phyloP scores from a whole-genome alignment of 2,329 filamentous ascomycete genomes.

The Aspergillus sp. region DNA sequence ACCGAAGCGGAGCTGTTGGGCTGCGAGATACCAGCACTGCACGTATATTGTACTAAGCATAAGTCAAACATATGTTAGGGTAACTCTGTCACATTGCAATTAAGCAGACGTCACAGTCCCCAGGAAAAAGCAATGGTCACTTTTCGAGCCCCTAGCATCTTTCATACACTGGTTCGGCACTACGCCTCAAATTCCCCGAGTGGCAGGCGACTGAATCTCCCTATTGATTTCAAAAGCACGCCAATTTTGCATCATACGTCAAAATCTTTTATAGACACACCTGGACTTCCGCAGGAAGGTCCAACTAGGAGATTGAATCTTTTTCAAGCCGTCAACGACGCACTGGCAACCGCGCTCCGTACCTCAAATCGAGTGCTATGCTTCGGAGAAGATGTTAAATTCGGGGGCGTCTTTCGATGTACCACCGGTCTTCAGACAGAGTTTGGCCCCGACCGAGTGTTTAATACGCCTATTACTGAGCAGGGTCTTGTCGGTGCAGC shows the following conservation, averaged over 20 bases:
- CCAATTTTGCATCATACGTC: not conserved
- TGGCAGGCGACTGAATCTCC: not conserved
- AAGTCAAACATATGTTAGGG: not conserved
- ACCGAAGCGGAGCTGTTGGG: not conserved
- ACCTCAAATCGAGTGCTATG: too few species aligned
- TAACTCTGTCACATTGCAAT: not conserved
- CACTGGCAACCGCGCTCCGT: too few species aligned
- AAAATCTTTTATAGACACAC: not conserved
- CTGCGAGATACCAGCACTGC: not conserved
- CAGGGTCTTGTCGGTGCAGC: too few species aligned
- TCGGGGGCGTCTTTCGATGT: not conserved
- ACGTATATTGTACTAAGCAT: not conserved
- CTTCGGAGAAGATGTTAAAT: not conserved
- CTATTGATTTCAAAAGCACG: not conserved
- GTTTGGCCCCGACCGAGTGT: too few species aligned
- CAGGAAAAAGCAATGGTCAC: not conserved
- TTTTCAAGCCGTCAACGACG: too few species aligned
- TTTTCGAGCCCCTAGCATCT: not conserved
- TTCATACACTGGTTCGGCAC: not conserved
- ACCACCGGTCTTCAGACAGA: too few species aligned
- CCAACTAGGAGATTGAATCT: too few species aligned
- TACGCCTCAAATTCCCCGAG: not conserved
- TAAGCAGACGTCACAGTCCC: not conserved
- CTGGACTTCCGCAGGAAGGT: not conserved
- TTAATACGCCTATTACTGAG: too few species aligned